Base-by-base conservation (phyloP, 2,329 filamentous ascomycete species). In the Trichoderma sp. region DNA sequence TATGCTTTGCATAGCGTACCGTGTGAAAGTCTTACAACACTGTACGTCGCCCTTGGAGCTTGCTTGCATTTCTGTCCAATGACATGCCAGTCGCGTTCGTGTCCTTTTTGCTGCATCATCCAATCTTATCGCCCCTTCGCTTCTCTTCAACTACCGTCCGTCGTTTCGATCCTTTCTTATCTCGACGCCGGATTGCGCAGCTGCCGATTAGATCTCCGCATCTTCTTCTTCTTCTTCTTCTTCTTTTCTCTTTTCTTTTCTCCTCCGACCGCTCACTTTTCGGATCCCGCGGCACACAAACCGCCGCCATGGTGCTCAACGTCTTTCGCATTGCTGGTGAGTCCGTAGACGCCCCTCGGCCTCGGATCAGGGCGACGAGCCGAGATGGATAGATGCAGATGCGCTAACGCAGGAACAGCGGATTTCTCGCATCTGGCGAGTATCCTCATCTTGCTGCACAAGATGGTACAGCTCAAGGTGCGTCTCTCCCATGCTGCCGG, bases 361-460 rank as follows among this genome's bases (percentile, higher is more conserved):
- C n/a, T 36, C 30, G 30, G 8, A 26, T 26, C 26, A 26, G 26
- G 15, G 36, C 34, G 58, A 30, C 15, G 58, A 61, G 8, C n/a
- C 20, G 30, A 4, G 39, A 72, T 78, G 36, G 57, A 61, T 30
- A 32, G n/a, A 34, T 11, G 43, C 15, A 32, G 34, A 43, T 68
- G 68, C 74, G 53, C 75, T 74, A 65, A 74, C 73, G 23, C 28
- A 36, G n/a, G 69, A 57, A 71, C 76, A 97, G 95, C 91, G 85
- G 96, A 99, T 87, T 89, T 99, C 81, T 98, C 94, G 86, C 96
- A 99, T 87, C 85, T 99, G 78, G 87, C 92, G 74, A 98, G 95
- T 68, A 97, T 99, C 80, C 87, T 97, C 78, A 97, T 99, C 78
- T 87, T 99, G 73, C 87, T 99, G 74, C 94, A 97, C 81, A 99